Base-by-base conservation (phyloP, 768 basidiomycete species). In the Podaxis sp. region DNA sequence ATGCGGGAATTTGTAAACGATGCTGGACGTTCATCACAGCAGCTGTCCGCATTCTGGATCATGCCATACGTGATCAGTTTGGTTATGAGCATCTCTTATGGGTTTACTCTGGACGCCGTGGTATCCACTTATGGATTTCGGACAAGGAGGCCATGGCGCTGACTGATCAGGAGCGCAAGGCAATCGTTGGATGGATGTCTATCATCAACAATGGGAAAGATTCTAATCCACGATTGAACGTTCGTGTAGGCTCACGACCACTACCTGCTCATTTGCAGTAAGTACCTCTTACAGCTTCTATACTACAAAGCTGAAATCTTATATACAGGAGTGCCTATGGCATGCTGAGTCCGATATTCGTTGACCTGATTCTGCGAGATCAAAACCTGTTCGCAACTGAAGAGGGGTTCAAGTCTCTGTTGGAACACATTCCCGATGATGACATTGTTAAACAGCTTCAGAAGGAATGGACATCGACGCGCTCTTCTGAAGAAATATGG, bases 101-200 rank as follows among this genome's bases (percentile, higher is more conserved):
- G 96, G 96, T 99, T 33, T 99, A 99, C 75, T 99, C 97, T 7
- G 97, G 97, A 62, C 90, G 97, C 38, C 90, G 97, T 76, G 97
- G 97, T 58, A 99, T 99, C 67, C 97, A 99, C 80, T 82, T 95
- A 73, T 99, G 97, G 97, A 87, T 99, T 65, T 93, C 91, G 2
- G 97, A 99, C 74, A 77, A 83, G 38, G 85, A 89, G 60, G 97
- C 96, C 2, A 84, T 98, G 80, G 87, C 84, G 59, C 81, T 99
- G 53, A 96, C 92, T 10, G 97, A 99, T 70, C 93, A 96, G 60
- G 89, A 96, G 74, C 81, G 97, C 26, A 88, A 84, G 71, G 85
- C 94, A 0, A 77, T 99, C 56, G 93, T 98, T n/a, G 85, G 82
- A 15, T 97, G 89, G 77, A 75, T 99, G 67, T 91, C 92, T 33